Evolutionary conservation across 179 eudicot genomes (phyloP).

Genomic region (Spinacia oleracea): DNA sequence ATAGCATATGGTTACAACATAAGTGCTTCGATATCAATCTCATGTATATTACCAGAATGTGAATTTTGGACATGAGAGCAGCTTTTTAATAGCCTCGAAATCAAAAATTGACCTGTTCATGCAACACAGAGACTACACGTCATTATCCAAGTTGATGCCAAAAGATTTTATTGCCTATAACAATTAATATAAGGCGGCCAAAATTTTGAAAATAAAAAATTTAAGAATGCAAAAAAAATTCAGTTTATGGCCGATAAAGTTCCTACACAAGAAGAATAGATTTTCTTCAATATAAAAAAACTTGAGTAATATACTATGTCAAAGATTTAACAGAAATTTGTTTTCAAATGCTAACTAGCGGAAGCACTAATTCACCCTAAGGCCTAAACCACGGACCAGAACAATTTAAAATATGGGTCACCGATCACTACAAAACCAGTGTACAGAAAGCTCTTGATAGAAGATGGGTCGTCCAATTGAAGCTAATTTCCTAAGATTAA

Average conservation of each 20-base stretch:
- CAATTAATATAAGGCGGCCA: neutral
- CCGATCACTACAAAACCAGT: neutral
- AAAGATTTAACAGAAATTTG: neutral
- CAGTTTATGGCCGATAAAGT: neutral
- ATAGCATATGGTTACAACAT: neutral
- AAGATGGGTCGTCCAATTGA: neutral
- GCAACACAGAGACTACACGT: conserved; percentile 15
- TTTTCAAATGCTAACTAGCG: neutral
- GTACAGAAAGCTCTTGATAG: neutral
- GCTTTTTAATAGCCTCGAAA: conserved; percentile 72
- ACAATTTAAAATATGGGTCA: neutral
- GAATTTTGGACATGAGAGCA: conserved; percentile 79
- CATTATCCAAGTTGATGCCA: conserved; percentile 7
- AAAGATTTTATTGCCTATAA: neutral
- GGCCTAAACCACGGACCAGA: neutral
- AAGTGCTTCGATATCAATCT: conserved; percentile 12
- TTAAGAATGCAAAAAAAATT: neutral
- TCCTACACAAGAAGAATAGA: neutral
- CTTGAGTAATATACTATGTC: neutral
- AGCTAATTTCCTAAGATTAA: neutral
- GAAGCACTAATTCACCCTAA: neutral
- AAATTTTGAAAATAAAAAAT: neutral
- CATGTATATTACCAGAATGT: conserved; percentile 68
- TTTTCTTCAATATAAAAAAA: neutral
- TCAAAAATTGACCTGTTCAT: conserved; percentile 86